Percentiles rank a stretch among this genome's conserved stretches.
Evolutionary conservation across 495 filamentous ascomycete species (phyloP).

Genomic region (Acidiella bohemica): DNA sequence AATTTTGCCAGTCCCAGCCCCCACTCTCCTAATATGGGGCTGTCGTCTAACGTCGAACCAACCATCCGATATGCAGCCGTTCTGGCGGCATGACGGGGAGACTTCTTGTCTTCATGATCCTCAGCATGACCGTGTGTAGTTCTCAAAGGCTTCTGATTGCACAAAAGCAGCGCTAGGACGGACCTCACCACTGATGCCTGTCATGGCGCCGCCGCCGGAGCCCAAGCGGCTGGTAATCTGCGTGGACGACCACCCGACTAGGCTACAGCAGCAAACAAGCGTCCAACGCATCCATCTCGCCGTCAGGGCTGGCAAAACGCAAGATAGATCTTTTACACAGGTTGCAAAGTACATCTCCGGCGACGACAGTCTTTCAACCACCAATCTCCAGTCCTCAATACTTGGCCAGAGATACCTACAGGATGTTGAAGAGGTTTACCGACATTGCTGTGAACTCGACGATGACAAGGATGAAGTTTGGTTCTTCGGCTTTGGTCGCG

Average conservation of each 20-base stretch:
- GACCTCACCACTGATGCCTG: too few relatives aligned
- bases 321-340: constrained; percentile 1
- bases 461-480: constrained; percentile 15
- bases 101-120: too few relatives aligned
- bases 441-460: constrained; percentile 10
- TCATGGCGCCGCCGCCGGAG: too few relatives aligned
- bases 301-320: neutral
- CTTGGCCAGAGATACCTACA: constrained; percentile 6
- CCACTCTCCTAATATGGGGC: too few relatives aligned
- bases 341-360: constrained; percentile 1
- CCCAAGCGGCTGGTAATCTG: constrained; percentile 15
- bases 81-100: too few relatives aligned
- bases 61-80: too few relatives aligned
- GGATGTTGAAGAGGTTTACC: constrained; percentile 15
- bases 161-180: too few relatives aligned
- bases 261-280: constrained; percentile 5
- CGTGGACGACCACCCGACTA: constrained; percentile 13
- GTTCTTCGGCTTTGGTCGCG: constrained; percentile 16
- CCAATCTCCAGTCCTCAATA: constrained; percentile 2
- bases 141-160: too few relatives aligned
- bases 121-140: too few relatives aligned
- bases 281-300: constrained; percentile 8
- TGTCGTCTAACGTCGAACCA: too few relatives aligned
- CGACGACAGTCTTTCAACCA: constrained; percentile 8
- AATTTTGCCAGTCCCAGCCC: too few relatives aligned